phyloP scores from a whole-genome alignment of 78 protist species.

The Isochrysis galbana region DNA sequence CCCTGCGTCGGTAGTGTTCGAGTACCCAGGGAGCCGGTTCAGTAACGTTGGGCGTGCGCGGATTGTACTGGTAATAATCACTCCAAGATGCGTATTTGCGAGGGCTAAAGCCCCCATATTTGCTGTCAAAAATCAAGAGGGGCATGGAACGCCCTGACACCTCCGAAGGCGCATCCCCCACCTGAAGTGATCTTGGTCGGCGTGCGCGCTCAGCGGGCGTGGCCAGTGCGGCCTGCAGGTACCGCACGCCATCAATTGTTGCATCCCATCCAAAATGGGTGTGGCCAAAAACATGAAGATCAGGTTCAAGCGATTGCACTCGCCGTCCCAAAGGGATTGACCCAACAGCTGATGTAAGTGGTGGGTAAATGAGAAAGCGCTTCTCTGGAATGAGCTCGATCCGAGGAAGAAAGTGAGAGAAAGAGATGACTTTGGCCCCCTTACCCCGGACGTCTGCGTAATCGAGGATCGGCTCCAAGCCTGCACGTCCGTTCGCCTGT shows the following conservation, averaged over 20 bases:
- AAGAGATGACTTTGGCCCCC: background rate
- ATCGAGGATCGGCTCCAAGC: background rate
- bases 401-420: constrained; percentile 25
- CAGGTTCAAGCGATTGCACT: background rate
- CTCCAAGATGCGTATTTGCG: background rate
- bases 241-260: background rate
- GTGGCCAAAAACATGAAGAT: constrained; percentile 3
- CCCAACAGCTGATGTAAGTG: background rate
- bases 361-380: background rate
- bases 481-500: background rate
- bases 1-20: background rate
- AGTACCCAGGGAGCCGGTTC: background rate
- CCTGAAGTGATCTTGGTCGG: background rate
- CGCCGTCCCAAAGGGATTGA: background rate
- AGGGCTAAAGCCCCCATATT: background rate
- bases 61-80: background rate
- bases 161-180: background rate
- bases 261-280: constrained; percentile 19
- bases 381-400: background rate
- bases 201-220: background rate
- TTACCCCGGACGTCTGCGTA: background rate
- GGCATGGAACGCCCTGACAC: background rate
- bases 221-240: constrained; percentile 15
- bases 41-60: background rate
- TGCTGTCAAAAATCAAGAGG: background rate